Conservation (phyloP, 495 filamentous ascomycete genomes). For the Penicillium canescens region DNA sequence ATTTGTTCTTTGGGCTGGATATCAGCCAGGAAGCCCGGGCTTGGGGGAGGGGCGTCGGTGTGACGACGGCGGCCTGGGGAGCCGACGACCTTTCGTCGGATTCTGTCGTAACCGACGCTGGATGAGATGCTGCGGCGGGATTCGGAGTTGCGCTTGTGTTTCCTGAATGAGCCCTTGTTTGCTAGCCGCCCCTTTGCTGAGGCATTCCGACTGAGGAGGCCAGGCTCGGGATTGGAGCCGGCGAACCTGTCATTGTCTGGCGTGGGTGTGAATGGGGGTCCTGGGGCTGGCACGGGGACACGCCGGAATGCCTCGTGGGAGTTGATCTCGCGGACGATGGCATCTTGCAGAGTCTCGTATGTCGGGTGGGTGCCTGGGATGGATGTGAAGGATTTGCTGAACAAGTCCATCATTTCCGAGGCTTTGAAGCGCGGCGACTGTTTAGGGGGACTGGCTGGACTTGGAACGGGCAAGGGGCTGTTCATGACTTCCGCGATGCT, state of each 20-base stretch:
- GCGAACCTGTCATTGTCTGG: slow-evolving; percentile 25
- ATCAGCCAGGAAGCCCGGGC: slow-evolving; percentile 33
- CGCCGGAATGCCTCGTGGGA: slow-evolving; percentile 48
- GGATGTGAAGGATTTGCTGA: slow-evolving; percentile 40
- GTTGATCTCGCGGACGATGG: slow-evolving; percentile 49
- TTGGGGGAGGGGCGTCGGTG: slow-evolving; percentile 41
- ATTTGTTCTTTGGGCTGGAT: slow-evolving; percentile 10
- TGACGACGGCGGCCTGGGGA: slow-evolving; percentile 35
- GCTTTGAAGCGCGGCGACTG: slow-evolving; percentile 31
- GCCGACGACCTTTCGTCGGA: slow-evolving; percentile 20
- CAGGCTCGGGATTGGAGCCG: slow-evolving; percentile 3
- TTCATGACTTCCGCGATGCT: slow-evolving; percentile 51
- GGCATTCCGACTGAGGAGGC: slow-evolving; percentile 20
- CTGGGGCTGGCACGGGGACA: slow-evolving; percentile 36
- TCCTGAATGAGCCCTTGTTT: slow-evolving; percentile 34
- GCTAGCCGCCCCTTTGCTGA: slow-evolving; percentile 25
- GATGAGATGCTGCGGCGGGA: slow-evolving; percentile 37
- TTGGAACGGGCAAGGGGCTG: slow-evolving; percentile 35
- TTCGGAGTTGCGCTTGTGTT: slow-evolving; percentile 32
- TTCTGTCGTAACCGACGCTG: slow-evolving; percentile 21
- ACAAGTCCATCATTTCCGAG: slow-evolving; percentile 47
- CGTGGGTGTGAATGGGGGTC: slow-evolving; percentile 40
- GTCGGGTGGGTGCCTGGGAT: slow-evolving; percentile 36
- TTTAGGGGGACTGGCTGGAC: slow-evolving; percentile 16
- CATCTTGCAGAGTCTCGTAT: slow-evolving; percentile 47